Evolutionary conservation across 345 rosid species (phyloP).

Genomic region (Syzygium jambos): DNA sequence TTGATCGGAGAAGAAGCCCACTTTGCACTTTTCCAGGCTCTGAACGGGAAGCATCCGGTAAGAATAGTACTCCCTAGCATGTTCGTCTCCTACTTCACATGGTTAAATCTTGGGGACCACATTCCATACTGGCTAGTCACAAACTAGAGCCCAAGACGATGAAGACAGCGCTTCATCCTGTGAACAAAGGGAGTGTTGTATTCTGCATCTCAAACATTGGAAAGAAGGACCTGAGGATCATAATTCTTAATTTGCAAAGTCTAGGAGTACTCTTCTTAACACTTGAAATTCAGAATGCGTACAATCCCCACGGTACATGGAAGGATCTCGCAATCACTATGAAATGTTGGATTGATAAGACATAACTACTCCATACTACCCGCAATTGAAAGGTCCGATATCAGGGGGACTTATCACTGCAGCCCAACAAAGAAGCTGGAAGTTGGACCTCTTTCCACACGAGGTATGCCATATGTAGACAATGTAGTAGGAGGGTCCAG

Average conservation of each 20-base stretch:
- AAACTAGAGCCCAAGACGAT: not conserved
- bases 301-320: not conserved
- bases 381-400: not conserved
- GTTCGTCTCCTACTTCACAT: not conserved
- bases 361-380: not conserved
- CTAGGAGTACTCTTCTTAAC: not conserved
- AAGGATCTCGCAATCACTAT: not conserved
- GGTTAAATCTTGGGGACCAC: not conserved
- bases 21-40: not conserved
- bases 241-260: not conserved
- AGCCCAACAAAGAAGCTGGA: not conserved
- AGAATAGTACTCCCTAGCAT: not conserved
- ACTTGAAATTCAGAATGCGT: not conserved
- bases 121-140: not conserved
- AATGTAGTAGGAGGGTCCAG: not conserved
- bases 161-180: not conserved
- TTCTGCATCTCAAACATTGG: not conserved
- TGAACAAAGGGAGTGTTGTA: not conserved
- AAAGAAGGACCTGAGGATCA: not conserved
- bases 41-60: not conserved
- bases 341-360: not conserved
- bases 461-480: not conserved
- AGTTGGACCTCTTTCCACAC: not conserved
- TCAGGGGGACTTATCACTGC: not conserved
- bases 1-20: not conserved